Evolutionary conservation across 306 rosid species (phyloP), one percentile per base, ranked within the genome.

Genomic region (Mimosa bimucronata): DNA sequence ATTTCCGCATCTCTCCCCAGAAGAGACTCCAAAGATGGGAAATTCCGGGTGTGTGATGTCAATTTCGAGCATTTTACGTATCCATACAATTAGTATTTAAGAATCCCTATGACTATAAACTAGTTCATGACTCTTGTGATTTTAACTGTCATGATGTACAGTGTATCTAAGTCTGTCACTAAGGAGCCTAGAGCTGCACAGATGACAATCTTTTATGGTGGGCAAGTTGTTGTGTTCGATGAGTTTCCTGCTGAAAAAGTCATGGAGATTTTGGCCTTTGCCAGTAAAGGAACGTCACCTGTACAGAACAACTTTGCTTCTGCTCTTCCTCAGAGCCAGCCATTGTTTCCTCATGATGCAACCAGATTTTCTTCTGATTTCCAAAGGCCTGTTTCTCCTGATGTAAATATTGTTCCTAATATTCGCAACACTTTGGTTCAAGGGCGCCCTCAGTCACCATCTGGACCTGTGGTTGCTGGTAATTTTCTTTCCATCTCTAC

Each of bases 151-250:
- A 71, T 75, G 15, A 15, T 77, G 2, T 31, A 1, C 88, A 94
- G 97, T 75, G 83, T 37, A 40, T 80, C 45, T 37, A 89, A 83
- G 75, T 19, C 25, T 53, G 29, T 73, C 83, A 52, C 76, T 31
- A 87, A 38, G 79, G 90, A 79, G 77, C 31, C 82, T 9, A 84
- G 77, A 53, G 77, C 64, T 23, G 72, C 91, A 26, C 98, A 89
- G 23, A 84, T 92, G 96, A 95, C 98, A 30, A 87, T 92, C 50
- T 91, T 95, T 50, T 95, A 95, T 76, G 86, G 14, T 26, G 98
- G 98, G 15, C 88, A 89, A 87, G 93, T 95, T 11, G 3, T 86
- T 14, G 98, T 95, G 61, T 80, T 90, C 11, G 84, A 95, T 28
- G 88, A 90, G 64, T 64, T 90, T 77, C 89, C 91, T 0, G 87